Percentiles rank a stretch among this genome's conserved stretches.
These are phyloP conservation scores for Pseudomicrostroma phylloplanum DNA, from an alignment of 1,284 basidiomycete genomes.

Conservation along the genomic window DNA sequence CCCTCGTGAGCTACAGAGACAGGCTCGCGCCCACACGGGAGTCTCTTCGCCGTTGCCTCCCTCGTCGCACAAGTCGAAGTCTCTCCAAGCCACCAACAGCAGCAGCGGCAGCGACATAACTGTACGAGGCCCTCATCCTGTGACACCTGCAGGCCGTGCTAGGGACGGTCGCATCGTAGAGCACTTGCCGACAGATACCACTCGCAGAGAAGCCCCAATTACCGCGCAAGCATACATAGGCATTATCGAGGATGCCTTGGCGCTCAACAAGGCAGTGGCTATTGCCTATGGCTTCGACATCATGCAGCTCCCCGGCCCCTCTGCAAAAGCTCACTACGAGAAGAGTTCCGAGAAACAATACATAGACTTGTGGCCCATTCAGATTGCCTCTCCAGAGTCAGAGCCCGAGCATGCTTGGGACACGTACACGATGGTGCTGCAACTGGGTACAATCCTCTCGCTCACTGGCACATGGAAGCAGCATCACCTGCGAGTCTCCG, in stretches of 20 bases:
- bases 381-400: slow-evolving; percentile 39
- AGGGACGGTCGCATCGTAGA: background rate
- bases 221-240: slow-evolving; percentile 41
- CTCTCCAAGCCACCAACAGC: slow-evolving; percentile 8
- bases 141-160: background rate
- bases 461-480: slow-evolving; percentile 46
- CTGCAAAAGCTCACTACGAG: slow-evolving; percentile 12
- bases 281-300: slow-evolving; percentile 46
- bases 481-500: slow-evolving; percentile 46
- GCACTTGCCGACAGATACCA: slow-evolving; percentile 37
- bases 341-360: slow-evolving; percentile 23
- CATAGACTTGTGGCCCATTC: slow-evolving; percentile 49
- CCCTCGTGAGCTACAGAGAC: slow-evolving; percentile 34
- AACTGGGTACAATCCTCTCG: slow-evolving; percentile 48
- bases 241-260: slow-evolving; percentile 49
- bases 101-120: slow-evolving; percentile 40
- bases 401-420: slow-evolving; percentile 45
- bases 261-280: slow-evolving; percentile 48
- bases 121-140: slow-evolving; percentile 22
- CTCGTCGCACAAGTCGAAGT: background rate
- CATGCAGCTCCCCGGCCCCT: slow-evolving; percentile 32
- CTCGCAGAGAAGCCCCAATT: slow-evolving; percentile 45
- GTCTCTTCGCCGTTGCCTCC: background rate
- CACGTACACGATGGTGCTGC: slow-evolving; percentile 50
- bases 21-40: background rate